Base-by-base conservation (phyloP, 345 rosid species). In the Raphanus raphanistrum region DNA sequence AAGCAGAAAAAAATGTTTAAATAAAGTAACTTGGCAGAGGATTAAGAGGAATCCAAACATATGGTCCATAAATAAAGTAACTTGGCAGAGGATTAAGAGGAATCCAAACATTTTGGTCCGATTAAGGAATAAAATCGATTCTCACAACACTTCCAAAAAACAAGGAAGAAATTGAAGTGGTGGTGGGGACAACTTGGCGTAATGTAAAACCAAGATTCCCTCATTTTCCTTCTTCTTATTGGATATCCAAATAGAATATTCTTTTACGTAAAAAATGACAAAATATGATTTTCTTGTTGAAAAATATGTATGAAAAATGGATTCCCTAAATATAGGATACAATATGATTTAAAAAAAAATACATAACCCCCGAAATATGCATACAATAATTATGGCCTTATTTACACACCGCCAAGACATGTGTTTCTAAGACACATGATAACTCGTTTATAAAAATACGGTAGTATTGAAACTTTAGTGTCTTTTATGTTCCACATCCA, bases 211-310 rank as follows among this genome's bases (percentile, higher is more conserved):
- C 62, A 71, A 78, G 72, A 71, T 71, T 77, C 80, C 4, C 5
- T 13, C 45, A 6, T 21, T 9, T 16, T 3, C 1, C 1, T 3
- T 28, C 57, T 66, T 66, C 15, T 48, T 11, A 60, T 48, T 67
- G 77, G 82, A 67, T 79, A 79, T 79, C 77, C 82, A 60, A 35
- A 50, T 50, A 33, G 70, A 60, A 79, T 79, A 79, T 73, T 67
- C 82, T 45, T 25, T 65, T 28, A 54, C 43, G 25, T 43, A 4
- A 16, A 74, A 28, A 75, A 6, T 29, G 4, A 16, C 64, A 28
- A 41, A 65, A 33, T 15, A 52, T 6, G 35, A 0, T 45, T 63
- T 50, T 25, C 52, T n/a, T 73, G n/a, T 2, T 28, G 31, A 17
- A 63, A 73, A 48, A 31, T 63, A 45, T 74, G 16, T 38, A n/a